Evolutionary conservation across 179 eudicot species (phyloP).

Genomic region (Silene vulgaris): DNA sequence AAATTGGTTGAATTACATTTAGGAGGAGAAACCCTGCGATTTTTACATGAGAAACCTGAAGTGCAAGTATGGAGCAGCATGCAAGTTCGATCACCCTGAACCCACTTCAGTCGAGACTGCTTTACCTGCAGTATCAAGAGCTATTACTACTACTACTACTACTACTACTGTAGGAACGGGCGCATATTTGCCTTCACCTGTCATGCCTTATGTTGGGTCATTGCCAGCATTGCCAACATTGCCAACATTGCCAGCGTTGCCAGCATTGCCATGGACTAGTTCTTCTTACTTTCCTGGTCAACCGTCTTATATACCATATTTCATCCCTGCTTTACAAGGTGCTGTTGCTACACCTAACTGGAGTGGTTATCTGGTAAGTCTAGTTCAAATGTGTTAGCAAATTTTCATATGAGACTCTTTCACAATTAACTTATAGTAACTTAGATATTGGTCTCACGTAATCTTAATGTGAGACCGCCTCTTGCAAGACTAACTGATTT

Average conservation of each 20-base stretch:
- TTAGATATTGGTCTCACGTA: too few species aligned
- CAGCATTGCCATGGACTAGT: constrained; percentile 36
- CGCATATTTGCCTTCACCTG: constrained; percentile 35
- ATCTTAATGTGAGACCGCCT: too few species aligned
- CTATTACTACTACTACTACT: constrained; percentile 11
- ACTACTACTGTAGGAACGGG: constrained; percentile 31
- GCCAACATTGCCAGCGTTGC: constrained; percentile 6
- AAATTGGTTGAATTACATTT: background rate
- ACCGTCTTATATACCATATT: constrained; percentile 45
- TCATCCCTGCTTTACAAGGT: constrained; percentile 42
- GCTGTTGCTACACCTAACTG: constrained; percentile 38
- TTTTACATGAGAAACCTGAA: constrained; percentile 52
- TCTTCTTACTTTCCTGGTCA: constrained; percentile 35
- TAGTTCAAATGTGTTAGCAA: background rate
- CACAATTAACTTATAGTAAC: too few species aligned
- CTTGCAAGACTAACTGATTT: too few species aligned
- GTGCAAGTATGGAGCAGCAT: constrained; percentile 62
- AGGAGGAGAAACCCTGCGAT: constrained; percentile 63
- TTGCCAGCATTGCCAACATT: constrained; percentile 36
- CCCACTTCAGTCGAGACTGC: constrained; percentile 33
- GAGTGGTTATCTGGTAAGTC: constrained; percentile 53
- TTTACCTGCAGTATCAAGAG: constrained; percentile 21
- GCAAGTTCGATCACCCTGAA: constrained; percentile 78
- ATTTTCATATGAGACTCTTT: background rate
- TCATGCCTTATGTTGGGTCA: constrained; percentile 32